Percentiles rank a stretch among this genome's conserved stretches.
Conservation (phyloP, 2,329 filamentous ascomycete species). For the Penicillium brevicompactum region DNA sequence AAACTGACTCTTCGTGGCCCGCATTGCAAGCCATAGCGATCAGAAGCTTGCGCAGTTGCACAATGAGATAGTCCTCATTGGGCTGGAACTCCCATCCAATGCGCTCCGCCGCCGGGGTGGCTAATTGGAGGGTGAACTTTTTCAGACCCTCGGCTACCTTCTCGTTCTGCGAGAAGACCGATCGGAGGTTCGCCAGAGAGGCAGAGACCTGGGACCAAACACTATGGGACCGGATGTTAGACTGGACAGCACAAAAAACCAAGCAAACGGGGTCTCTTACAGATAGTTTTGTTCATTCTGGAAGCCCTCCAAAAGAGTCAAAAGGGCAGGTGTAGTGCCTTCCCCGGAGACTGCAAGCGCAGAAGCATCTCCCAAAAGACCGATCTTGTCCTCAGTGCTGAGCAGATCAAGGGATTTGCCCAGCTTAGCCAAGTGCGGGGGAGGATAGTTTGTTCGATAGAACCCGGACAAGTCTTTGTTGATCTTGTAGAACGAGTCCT, state of each 20-base stretch:
- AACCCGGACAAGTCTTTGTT: conserved; percentile 88
- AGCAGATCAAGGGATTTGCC: conserved; percentile 75
- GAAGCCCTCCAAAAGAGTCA: conserved; percentile 86
- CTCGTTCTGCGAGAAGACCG: conserved; percentile 79
- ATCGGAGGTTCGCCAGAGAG: conserved; percentile 74
- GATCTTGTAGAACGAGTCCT: conserved; percentile 88
- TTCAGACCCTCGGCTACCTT: conserved; percentile 72
- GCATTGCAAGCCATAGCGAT: conserved; percentile 73
- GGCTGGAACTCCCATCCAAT: conserved; percentile 84
- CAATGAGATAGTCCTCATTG: conserved; percentile 77
- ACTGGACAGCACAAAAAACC: not conserved
- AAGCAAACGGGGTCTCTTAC: conserved; percentile 37
- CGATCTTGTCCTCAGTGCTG: conserved; percentile 86
- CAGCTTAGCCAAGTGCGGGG: conserved; percentile 78
- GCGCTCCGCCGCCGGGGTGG: conserved; percentile 72
- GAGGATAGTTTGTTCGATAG: conserved; percentile 91
- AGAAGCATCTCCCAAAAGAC: conserved; percentile 84
- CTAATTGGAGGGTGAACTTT: conserved; percentile 76
- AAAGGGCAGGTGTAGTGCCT: conserved; percentile 75
- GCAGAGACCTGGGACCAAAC: conserved; percentile 87
- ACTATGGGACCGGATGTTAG: conserved; percentile 34
- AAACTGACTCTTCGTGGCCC: conserved; percentile 70
- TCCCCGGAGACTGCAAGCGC: conserved; percentile 87
- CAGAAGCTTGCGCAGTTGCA: conserved; percentile 80
- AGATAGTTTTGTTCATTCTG: conserved; percentile 78